A percentile compares a stretch with the other conserved stretches of the same genome.
phyloP scores from a whole-genome alignment of 2,329 filamentous ascomycete genomes.

The Diaporthe ampelina region DNA sequence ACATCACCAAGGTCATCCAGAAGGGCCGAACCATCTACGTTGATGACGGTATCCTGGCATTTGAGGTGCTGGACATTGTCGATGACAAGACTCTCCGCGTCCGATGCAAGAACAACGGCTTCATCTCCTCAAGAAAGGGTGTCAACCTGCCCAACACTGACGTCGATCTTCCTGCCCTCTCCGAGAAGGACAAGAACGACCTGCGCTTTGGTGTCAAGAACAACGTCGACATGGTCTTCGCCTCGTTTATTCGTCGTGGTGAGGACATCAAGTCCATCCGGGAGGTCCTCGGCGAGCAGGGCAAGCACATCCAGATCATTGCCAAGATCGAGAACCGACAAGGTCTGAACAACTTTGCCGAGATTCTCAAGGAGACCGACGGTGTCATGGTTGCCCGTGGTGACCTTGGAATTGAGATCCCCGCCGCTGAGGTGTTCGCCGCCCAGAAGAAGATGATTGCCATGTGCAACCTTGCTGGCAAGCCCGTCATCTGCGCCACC shows the following conservation, averaged over 20 bases:
- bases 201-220: constrained; percentile 98
- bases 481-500: constrained; percentile 98
- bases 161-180: constrained; percentile 96
- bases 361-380: constrained; percentile 96
- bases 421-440: constrained; percentile 97
- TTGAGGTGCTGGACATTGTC: constrained; percentile 89
- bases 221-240: constrained; percentile 98
- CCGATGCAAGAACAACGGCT: constrained; percentile 95
- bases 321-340: constrained; percentile 99
- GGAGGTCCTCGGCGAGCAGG: constrained; percentile 88
- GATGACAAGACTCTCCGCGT: constrained; percentile 91
- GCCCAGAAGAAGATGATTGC: constrained; percentile 99
- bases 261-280: constrained; percentile 96
- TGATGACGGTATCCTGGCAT: constrained; percentile 97
- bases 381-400: constrained; percentile 99
- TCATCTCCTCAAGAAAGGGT: constrained; percentile 98
- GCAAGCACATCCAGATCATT: constrained; percentile 98
- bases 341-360: constrained; percentile 99
- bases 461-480: constrained; percentile 99
- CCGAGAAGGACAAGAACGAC: constrained; percentile 97
- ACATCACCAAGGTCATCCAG: constrained; percentile 98
- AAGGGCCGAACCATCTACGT: constrained; percentile 96
- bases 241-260: constrained; percentile 95
- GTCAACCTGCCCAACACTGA: constrained; percentile 99
- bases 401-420: constrained; percentile 98